phyloP scores from a whole-genome alignment of 164 flowering plant genomes.

The Buxus sempervirens region DNA sequence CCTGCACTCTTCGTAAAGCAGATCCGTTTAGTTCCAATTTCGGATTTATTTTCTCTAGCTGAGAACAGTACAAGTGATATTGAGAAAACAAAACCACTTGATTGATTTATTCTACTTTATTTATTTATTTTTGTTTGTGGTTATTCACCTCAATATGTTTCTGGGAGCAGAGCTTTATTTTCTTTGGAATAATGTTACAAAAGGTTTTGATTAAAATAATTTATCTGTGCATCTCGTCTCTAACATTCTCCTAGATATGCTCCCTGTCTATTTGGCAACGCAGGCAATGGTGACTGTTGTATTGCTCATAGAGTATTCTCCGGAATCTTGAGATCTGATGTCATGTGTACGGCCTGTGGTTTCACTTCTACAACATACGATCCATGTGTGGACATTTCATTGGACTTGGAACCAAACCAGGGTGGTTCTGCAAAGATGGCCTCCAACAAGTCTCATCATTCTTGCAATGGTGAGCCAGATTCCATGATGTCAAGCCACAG shows the following conservation, averaged over 20 bases:
- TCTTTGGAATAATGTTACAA: neutral
- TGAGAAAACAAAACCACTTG: too few species aligned
- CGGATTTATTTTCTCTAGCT: too few species aligned
- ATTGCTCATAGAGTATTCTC: constrained; percentile 77
- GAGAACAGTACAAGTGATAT: too few species aligned
- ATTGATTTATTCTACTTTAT: neutral
- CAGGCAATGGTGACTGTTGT: constrained; percentile 72
- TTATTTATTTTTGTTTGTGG: neutral
- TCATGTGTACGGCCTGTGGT: constrained; percentile 67
- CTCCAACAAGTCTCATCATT: constrained; percentile 39
- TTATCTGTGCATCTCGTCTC: neutral
- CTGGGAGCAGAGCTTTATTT: neutral
- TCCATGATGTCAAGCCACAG: constrained; percentile 33
- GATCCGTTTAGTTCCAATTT: too few species aligned
- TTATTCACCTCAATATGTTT: neutral
- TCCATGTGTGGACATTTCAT: constrained; percentile 68
- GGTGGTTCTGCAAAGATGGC: constrained; percentile 35
- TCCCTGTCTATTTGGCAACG: constrained; percentile 24
- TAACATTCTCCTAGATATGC: neutral
- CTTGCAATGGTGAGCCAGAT: constrained; percentile 45
- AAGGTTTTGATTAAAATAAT: neutral
- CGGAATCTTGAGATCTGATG: constrained; percentile 69
- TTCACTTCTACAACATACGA: constrained; percentile 70
- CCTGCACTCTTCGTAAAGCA: too few species aligned
- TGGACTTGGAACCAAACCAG: constrained; percentile 70